A percentile compares a stretch with the other conserved stretches of the same genome.
Evolutionary conservation across 768 basidiomycete genomes (phyloP).

Genomic region (Mycena latifolia): DNA sequence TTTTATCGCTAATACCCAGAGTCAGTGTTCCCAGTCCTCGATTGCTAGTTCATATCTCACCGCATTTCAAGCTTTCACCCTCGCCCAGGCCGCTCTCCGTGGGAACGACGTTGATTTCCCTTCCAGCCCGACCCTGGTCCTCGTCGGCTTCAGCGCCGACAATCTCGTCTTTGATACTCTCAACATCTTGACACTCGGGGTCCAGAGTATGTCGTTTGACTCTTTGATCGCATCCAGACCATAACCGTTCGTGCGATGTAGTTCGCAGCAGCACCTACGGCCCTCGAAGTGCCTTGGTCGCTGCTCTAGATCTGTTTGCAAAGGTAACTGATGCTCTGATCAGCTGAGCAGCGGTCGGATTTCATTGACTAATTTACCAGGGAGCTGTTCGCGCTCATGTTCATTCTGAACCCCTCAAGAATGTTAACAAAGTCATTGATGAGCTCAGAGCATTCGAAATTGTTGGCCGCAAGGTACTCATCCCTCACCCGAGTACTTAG

Average conservation of each 20-base stretch:
- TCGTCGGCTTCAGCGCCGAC: slow-evolving; percentile 26
- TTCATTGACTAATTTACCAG: too few relatives aligned
- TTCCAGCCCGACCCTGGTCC: not conserved
- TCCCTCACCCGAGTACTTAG: not conserved
- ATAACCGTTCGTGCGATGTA: too few relatives aligned
- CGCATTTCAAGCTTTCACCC: slow-evolving; percentile 22
- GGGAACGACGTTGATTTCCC: slow-evolving; percentile 30
- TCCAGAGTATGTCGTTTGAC: too few relatives aligned
- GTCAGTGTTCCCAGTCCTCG: slow-evolving; percentile 22
- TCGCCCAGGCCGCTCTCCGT: slow-evolving; percentile 23
- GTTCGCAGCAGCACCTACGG: too few relatives aligned
- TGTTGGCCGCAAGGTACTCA: not conserved
- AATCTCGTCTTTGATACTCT: slow-evolving; percentile 20
- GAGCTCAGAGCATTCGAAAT: not conserved
- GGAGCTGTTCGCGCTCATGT: not conserved
- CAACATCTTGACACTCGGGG: not conserved
- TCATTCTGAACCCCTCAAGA: not conserved
- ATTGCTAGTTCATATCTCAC: not conserved
- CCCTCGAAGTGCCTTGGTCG: too few relatives aligned
- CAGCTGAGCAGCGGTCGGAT: too few relatives aligned
- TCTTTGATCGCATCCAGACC: too few relatives aligned
- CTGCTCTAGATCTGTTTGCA: too few relatives aligned
- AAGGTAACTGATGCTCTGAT: too few relatives aligned
- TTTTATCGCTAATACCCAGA: slow-evolving; percentile 37
- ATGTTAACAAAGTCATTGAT: slow-evolving; percentile 3